Conservation (phyloP, 306 rosid genomes). For the Cicer bijugum region DNA sequence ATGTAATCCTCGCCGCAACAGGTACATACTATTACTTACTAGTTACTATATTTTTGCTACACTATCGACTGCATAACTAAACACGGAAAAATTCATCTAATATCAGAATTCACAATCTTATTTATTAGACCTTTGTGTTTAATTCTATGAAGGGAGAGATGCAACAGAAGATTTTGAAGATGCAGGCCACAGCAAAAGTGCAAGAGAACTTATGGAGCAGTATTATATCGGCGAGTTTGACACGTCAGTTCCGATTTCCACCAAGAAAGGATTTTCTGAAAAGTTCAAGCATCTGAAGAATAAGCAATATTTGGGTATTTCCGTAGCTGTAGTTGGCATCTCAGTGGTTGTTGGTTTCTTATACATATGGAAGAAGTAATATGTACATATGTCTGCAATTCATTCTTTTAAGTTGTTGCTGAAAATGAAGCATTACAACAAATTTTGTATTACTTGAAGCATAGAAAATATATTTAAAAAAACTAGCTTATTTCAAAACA, state of each 20-base stretch:
- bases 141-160: constrained; percentile 62
- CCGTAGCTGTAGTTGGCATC: constrained; percentile 60
- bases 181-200: constrained; percentile 80
- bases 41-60: neutral
- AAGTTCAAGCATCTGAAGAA: constrained; percentile 53
- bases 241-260: constrained; percentile 47
- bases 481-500: constrained; percentile 37
- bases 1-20: constrained; percentile 66
- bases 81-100: constrained; percentile 28
- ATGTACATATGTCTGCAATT: constrained; percentile 18
- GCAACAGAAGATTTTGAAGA: constrained; percentile 95
- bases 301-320: constrained; percentile 67
- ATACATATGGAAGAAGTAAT: constrained; percentile 64
- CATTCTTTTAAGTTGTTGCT: constrained; percentile 20
- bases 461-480: constrained; percentile 14
- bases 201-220: constrained; percentile 72
- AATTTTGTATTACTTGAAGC: constrained; percentile 49
- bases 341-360: constrained; percentile 63
- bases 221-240: constrained; percentile 78
- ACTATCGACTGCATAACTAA: constrained; percentile 3
- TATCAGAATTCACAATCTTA: constrained; percentile 31
- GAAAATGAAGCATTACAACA: constrained; percentile 43
- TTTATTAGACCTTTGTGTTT: constrained; percentile 25
- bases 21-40: constrained; percentile 56
- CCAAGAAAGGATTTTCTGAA: constrained; percentile 47